phyloP scores from a whole-genome alignment of 192 early-diverging fungal genomes.

The Coemansia sp. region DNA sequence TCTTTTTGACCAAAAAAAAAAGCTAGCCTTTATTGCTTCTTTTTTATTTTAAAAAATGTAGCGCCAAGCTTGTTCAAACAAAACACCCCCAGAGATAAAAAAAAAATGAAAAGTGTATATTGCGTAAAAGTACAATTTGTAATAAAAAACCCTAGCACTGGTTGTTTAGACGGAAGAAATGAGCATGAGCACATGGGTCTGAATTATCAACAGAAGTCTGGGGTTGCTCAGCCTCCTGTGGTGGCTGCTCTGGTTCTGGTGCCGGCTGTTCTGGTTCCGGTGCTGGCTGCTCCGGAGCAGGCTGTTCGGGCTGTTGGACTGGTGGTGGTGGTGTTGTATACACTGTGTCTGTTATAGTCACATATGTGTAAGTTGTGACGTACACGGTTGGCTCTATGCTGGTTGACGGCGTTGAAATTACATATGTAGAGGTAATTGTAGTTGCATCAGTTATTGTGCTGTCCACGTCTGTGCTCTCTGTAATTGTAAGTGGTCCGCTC shows the following conservation, averaged over 20 bases:
- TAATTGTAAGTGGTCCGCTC: neutral
- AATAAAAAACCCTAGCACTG: neutral
- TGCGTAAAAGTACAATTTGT: neutral
- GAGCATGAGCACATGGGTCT: neutral
- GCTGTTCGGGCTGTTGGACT: neutral
- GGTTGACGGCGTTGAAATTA: neutral
- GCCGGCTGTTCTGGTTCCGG: neutral
- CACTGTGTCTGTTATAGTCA: neutral
- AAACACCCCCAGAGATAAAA: neutral
- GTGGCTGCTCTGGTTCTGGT: neutral
- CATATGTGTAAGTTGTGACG: neutral
- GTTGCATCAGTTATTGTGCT: neutral
- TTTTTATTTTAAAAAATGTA: neutral
- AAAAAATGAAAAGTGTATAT: neutral
- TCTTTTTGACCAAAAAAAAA: neutral
- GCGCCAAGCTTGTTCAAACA: neutral
- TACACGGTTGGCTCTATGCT: neutral
- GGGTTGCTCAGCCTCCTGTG: neutral
- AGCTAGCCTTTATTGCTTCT: no score
- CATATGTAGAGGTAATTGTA: neutral
- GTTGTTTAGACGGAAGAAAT: neutral
- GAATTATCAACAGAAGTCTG: neutral
- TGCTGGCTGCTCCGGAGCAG: neutral
- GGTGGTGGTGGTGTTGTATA: neutral
- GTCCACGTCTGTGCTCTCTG: neutral